Evolutionary conservation across 1,284 basidiomycete genomes (phyloP), one percentile per base, ranked within the genome.

Genomic region (Papiliotrema laurentii): DNA sequence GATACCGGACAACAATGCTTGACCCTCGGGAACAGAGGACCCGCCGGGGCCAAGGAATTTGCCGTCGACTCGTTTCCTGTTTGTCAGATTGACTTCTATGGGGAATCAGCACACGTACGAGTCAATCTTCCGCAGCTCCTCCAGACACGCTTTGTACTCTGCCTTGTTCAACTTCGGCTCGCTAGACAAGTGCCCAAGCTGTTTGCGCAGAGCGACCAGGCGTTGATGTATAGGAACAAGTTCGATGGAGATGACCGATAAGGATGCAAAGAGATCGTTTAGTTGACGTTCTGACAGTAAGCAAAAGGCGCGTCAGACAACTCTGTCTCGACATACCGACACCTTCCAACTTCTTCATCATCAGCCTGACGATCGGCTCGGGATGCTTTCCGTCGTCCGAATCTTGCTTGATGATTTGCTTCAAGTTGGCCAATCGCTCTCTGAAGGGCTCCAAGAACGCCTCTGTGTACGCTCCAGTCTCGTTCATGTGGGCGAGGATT

Each of bases 11-110:
- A 80, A 66, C 27, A 81, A 72, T 9, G 88, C 89, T 72, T 97
- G 93, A 7, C 92, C 94, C 39, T 86, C 81, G 11, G 93, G 91
- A 0, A 97, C 86, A 36, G 83, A 85, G 5, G 77, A 77, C 35
- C 92, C 93, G 18, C 89, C 89, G 11, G 91, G 90, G 3, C 90
- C 91, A 22, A 97, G 78, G 74, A 97, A 97, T 72, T 96, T 96
- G 49, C 93, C 92, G 65, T 97, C 91, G 6, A 94, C 89, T 14
- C 94, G 88, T 75, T 90, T 89, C 42, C 88, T 74, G 45, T 5
- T 18, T 5, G 22, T 56, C 43, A 54, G 52, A 26, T 47, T 21
- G 11, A 9, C 43, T 37, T 7, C 7, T 6, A 10, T 24, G 28
- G 6, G 31, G 10, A 21, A 25, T 7, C 11, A 18, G 18, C 4